Evolutionary conservation across 1,139 yeast species (phyloP).

Genomic region (Yamadazyma kanchanaburiensis): DNA sequence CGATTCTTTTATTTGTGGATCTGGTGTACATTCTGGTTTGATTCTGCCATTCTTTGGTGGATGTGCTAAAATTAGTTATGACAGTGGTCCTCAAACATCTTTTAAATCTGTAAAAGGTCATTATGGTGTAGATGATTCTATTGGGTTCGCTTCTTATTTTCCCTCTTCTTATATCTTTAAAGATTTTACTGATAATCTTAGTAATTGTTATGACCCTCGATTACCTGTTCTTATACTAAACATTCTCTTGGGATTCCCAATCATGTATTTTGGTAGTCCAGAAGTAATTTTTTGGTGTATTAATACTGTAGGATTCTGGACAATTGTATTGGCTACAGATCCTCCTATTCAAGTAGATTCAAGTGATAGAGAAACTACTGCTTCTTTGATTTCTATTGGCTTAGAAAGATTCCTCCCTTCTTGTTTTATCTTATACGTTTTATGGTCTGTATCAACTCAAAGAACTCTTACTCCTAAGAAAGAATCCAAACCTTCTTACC

Average conservation of each 20-base stretch:
- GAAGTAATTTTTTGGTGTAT: conserved; percentile 59
- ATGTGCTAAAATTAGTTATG: conserved; percentile 62
- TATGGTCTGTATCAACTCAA: conserved; percentile 61
- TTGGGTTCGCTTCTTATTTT: conserved; percentile 67
- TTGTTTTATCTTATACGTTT: conserved; percentile 63
- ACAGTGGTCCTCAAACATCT: conserved; percentile 46
- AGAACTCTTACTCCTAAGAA: conserved; percentile 25
- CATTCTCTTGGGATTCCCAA: conserved; percentile 55
- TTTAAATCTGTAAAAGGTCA: conserved; percentile 49
- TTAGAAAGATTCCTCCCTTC: conserved; percentile 75
- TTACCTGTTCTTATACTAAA: conserved; percentile 54
- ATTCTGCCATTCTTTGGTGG: conserved; percentile 79
- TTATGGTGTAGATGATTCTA: conserved; percentile 52
- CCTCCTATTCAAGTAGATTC: conserved; percentile 70
- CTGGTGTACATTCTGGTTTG: conserved; percentile 84
- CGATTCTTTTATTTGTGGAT: conserved; percentile 86
- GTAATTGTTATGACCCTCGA: conserved; percentile 68
- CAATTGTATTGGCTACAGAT: conserved; percentile 73
- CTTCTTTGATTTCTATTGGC: conserved; percentile 66
- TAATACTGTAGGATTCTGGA: conserved; percentile 79
- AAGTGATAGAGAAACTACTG: conserved; percentile 47
- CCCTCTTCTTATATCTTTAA: conserved; percentile 70
- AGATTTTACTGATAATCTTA: conserved; percentile 17
- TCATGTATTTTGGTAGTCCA: conserved; percentile 56
- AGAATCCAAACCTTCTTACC: conserved; percentile 32